Evolutionary conservation across 2,329 filamentous ascomycete genomes (phyloP).

Genomic region (Xylariaceae sp.): DNA sequence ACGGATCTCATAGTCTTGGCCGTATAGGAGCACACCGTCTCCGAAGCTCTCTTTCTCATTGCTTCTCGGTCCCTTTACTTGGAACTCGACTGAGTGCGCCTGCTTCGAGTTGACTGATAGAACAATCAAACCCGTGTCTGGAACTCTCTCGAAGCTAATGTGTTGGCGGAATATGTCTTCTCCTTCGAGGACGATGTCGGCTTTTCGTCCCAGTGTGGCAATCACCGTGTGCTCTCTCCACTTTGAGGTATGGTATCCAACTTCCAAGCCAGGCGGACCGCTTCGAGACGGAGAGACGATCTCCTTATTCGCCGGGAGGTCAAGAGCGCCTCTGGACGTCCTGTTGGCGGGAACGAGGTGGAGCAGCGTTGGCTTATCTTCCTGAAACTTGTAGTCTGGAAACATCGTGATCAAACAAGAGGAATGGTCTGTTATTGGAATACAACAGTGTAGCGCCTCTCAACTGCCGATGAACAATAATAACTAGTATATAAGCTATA

Average conservation of each 20-base stretch:
- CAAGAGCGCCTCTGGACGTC: not conserved
- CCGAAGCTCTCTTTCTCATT: too few relatives aligned
- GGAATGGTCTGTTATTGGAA: too few relatives aligned
- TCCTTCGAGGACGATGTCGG: not conserved
- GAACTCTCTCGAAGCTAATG: not conserved
- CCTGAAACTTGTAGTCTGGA: not conserved
- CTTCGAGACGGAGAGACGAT: conserved; percentile 36
- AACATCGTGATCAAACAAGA: too few relatives aligned
- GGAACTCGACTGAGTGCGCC: too few relatives aligned
- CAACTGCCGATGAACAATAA: too few relatives aligned
- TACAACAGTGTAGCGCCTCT: too few relatives aligned
- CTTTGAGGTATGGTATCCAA: not conserved
- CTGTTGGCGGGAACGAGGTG: not conserved
- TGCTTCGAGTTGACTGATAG: too few relatives aligned
- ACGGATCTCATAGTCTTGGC: too few relatives aligned
- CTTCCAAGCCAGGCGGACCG: not conserved
- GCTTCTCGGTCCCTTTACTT: too few relatives aligned
- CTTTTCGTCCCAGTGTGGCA: not conserved
- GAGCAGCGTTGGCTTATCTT: not conserved
- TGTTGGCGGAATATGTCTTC: not conserved
- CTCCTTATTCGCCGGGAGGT: not conserved
- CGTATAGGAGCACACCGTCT: too few relatives aligned
- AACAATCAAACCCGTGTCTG: too few relatives aligned
- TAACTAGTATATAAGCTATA: too few relatives aligned
- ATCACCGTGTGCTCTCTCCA: not conserved